Evolutionary conservation across 1,139 yeast genomes (phyloP).

Genomic region (Candida buenavistaensis): DNA sequence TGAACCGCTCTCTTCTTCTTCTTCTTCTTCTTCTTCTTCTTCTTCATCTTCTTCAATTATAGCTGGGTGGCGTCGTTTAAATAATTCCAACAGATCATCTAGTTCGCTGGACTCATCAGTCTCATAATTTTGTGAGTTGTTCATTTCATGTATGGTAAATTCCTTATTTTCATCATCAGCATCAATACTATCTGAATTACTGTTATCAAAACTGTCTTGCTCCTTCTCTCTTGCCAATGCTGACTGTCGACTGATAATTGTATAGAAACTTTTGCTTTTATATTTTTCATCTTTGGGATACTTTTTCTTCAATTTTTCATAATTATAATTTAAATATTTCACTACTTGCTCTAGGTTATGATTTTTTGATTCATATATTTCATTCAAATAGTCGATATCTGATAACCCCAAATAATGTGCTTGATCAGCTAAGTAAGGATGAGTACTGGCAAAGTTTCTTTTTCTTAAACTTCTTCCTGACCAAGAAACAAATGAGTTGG

Average conservation of each 20-base stretch:
- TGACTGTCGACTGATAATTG: slow-evolving; percentile 32
- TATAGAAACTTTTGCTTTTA: slow-evolving; percentile 39
- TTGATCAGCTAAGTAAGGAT: slow-evolving; percentile 50
- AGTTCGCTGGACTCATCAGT: slow-evolving; percentile 4
- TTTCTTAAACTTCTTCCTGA: slow-evolving; percentile 39
- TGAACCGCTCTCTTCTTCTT: slow-evolving; percentile 4
- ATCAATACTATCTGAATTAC: slow-evolving; percentile 7
- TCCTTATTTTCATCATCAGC: slow-evolving; percentile 7
- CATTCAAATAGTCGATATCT: slow-evolving; percentile 36
- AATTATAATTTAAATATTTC: slow-evolving; percentile 36
- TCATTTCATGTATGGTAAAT: neutral
- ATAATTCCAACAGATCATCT: slow-evolving; percentile 5
- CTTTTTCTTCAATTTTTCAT: slow-evolving; percentile 28
- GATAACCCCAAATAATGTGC: slow-evolving; percentile 47
- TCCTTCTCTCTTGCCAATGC: slow-evolving; percentile 12
- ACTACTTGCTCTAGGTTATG: slow-evolving; percentile 36
- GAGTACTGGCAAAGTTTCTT: slow-evolving; percentile 47
- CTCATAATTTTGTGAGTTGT: slow-evolving; percentile 3
- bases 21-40: slow-evolving; percentile 4
- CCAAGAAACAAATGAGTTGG: slow-evolving; percentile 6
- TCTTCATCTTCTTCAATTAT: slow-evolving; percentile 14
- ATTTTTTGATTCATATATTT: slow-evolving; percentile 35
- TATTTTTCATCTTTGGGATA: slow-evolving; percentile 44
- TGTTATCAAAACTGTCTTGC: no score
- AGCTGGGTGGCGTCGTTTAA: slow-evolving; percentile 10